phyloP scores from a whole-genome alignment of 1,284 basidiomycete genomes.

The Trichosporon sp. region DNA sequence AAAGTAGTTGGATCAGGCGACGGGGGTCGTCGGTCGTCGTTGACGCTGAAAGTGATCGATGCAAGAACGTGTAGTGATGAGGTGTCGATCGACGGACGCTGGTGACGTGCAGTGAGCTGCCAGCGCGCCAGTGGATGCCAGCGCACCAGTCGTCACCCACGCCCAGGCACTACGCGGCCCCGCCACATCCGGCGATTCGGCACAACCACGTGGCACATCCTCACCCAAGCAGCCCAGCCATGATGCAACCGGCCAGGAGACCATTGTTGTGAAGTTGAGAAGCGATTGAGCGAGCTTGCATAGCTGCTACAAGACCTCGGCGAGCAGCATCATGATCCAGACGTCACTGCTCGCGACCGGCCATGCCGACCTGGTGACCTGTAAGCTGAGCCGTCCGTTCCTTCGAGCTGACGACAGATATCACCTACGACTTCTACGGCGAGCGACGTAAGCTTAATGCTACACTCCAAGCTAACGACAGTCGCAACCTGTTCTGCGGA shows the following conservation, averaged over 20 bases:
- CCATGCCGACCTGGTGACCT: slow-evolving; percentile 57
- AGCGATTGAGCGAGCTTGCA: not conserved
- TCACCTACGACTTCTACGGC: slow-evolving; percentile 87
- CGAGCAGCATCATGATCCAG: slow-evolving; percentile 50
- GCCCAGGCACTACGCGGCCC: slow-evolving; percentile 3
- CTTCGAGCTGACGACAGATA: slow-evolving; percentile 62
- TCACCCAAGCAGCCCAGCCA: not conserved
- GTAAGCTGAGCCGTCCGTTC: slow-evolving; percentile 35
- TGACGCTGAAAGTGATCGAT: not conserved
- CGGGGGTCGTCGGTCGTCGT: not conserved
- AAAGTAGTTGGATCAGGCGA: not conserved
- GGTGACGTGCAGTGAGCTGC: slow-evolving; percentile 14
- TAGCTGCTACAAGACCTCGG: not conserved
- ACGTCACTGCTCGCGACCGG: slow-evolving; percentile 53
- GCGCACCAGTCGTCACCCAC: slow-evolving; percentile 7
- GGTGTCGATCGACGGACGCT: slow-evolving; percentile 14
- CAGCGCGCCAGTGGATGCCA: slow-evolving; percentile 8
- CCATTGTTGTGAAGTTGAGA: slow-evolving; percentile 17
- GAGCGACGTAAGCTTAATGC: slow-evolving; percentile 64
- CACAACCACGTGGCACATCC: slow-evolving; percentile 4
- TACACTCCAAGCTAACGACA: slow-evolving; percentile 62
- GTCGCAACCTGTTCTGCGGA: slow-evolving; percentile 56
- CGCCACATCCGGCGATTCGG: slow-evolving; percentile 19
- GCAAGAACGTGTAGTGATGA: slow-evolving; percentile 9
- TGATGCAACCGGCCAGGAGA: slow-evolving; percentile 2